These are phyloP conservation scores for Carex pumila DNA, from an alignment of 176 grass and related monocot genomes.

Conservation along the genomic window DNA sequence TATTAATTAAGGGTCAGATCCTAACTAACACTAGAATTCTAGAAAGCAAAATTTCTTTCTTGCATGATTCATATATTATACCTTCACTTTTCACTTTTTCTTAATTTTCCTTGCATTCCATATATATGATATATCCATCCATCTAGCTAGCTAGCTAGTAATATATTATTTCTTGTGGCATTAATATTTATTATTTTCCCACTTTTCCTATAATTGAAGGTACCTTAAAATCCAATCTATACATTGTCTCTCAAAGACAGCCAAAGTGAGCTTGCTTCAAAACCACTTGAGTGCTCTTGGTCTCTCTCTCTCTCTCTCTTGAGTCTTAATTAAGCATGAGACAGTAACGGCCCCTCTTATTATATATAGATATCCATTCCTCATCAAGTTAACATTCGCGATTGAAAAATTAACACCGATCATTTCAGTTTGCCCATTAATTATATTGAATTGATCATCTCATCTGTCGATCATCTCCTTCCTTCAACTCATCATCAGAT, in stretches of 20 bases:
- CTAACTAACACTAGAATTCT: constrained; percentile 9
- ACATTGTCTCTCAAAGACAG: constrained; percentile 31
- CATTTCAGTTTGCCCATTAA: constrained; percentile 16
- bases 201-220: constrained; percentile 28
- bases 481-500: neutral
- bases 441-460: neutral
- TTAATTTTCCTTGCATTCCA: neutral
- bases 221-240: constrained; percentile 40
- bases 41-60: constrained; percentile 12
- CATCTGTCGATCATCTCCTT: neutral
- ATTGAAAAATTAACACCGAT: constrained; percentile 15
- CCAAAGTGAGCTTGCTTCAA: constrained; percentile 62
- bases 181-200: constrained; percentile 29
- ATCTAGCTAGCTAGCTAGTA: neutral
- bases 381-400: constrained; percentile 41
- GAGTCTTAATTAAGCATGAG: constrained; percentile 27
- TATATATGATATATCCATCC: neutral
- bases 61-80: neutral
- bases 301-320: constrained; percentile 25
- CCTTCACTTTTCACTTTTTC: constrained; percentile 12
- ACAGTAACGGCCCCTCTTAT: neutral
- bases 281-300: constrained; percentile 39
- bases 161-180: neutral
- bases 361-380: constrained; percentile 30
- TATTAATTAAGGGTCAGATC: neutral